Evolutionary conservation across 2,329 filamentous ascomycete species (phyloP).

Genomic region (Arthroderma sp.): DNA sequence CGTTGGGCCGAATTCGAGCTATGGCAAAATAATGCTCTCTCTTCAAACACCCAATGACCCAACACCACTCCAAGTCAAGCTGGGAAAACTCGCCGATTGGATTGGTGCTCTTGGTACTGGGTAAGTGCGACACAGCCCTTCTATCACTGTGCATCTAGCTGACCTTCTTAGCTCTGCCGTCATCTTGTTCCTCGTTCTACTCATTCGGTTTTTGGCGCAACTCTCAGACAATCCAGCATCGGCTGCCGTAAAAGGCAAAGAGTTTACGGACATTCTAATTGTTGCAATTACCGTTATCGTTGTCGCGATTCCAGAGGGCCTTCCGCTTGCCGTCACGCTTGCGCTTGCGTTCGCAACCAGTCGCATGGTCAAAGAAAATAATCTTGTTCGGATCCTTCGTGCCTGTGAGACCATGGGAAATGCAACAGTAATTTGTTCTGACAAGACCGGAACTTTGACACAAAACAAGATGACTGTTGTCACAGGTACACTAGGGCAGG

Average conservation of each 20-base stretch:
- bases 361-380: constrained; percentile 65
- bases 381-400: constrained; percentile 61
- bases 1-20: constrained; percentile 59
- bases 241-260: constrained; percentile 63
- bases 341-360: constrained; percentile 65
- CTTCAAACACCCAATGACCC: constrained; percentile 61
- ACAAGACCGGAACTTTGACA: constrained; percentile 64
- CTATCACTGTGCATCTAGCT: neutral
- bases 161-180: constrained; percentile 43
- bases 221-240: constrained; percentile 42
- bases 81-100: constrained; percentile 62
- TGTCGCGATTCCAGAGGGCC: constrained; percentile 64
- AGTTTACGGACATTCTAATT: constrained; percentile 63
- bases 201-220: constrained; percentile 70
- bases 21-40: constrained; percentile 62
- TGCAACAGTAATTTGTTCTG: constrained; percentile 66
- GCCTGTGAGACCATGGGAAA: constrained; percentile 75
- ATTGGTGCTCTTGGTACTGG: constrained; percentile 66
- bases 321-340: constrained; percentile 64
- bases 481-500: constrained; percentile 52
- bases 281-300: constrained; percentile 69
- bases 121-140: constrained; percentile 14
- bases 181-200: constrained; percentile 68
- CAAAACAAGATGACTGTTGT: constrained; percentile 68
- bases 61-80: constrained; percentile 62